These are phyloP conservation scores for Termitomyces sp. DNA, from an alignment of 768 basidiomycete genomes.

Conservation along the genomic window DNA sequence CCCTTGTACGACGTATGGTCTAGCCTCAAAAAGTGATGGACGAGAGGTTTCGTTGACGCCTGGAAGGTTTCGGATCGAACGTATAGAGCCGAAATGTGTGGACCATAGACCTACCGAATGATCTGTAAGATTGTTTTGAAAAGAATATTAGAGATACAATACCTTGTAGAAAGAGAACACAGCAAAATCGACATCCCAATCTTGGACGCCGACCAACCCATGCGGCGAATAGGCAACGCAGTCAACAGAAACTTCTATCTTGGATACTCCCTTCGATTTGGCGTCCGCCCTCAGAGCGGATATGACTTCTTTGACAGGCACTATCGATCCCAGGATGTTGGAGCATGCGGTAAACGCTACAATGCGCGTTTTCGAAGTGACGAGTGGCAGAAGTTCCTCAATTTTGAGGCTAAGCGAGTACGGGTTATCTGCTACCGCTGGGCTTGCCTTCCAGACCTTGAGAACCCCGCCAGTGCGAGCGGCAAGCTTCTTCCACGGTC, in stretches of 20 bases:
- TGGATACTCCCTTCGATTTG: slow-evolving; percentile 47
- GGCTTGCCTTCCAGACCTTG: slow-evolving; percentile 57
- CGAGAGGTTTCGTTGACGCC: slow-evolving; percentile 53
- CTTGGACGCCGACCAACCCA: slow-evolving; percentile 64
- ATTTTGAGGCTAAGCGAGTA: slow-evolving; percentile 59
- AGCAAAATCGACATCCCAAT: slow-evolving; percentile 77
- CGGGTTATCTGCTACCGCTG: slow-evolving; percentile 54
- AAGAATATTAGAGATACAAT: neutral
- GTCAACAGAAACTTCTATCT: slow-evolving; percentile 70
- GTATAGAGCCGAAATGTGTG: slow-evolving; percentile 69
- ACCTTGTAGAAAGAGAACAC: slow-evolving; percentile 81
- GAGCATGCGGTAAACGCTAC: slow-evolving; percentile 75
- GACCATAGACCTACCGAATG: slow-evolving; percentile 62
- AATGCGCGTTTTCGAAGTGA: slow-evolving; percentile 65
- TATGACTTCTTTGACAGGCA: slow-evolving; percentile 59
- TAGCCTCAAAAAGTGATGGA: slow-evolving; percentile 67
- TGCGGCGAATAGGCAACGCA: slow-evolving; percentile 83
- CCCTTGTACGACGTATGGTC: slow-evolving; percentile 52
- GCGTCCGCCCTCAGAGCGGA: slow-evolving; percentile 51
- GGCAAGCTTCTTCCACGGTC: slow-evolving; percentile 77
- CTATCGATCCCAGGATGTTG: slow-evolving; percentile 69
- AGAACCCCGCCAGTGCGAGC: slow-evolving; percentile 50
- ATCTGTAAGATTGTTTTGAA: neutral
- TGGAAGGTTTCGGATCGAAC: slow-evolving; percentile 48
- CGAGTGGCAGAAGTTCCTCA: slow-evolving; percentile 58